Evolutionary conservation across 1,139 yeast species (phyloP).

Genomic region (Ogataea hybrid): DNA sequence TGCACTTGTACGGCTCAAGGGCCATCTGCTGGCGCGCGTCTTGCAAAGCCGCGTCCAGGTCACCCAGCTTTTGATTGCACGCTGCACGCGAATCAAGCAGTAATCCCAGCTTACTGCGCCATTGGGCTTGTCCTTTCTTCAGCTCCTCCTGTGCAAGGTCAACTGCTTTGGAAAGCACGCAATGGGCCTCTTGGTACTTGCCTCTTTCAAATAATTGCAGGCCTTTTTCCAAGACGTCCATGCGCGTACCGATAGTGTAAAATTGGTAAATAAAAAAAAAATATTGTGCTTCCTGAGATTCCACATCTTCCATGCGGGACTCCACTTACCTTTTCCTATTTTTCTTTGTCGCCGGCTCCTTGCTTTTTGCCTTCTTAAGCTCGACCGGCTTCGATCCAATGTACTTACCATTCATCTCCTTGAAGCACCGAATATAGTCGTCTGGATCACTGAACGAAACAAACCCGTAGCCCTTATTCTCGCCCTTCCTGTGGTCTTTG

Average conservation of each 20-base stretch:
- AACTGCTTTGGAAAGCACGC: constrained; percentile 21
- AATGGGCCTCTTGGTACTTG: constrained; percentile 20
- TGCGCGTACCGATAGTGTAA: not conserved
- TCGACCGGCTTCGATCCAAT: constrained; percentile 74
- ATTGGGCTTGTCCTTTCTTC: constrained; percentile 1
- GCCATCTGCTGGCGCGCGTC: constrained; percentile 45
- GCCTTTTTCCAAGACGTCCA: constrained; percentile 16
- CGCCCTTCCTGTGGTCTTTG: constrained; percentile 35
- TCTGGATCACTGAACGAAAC: constrained; percentile 61
- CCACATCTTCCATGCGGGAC: not conserved
- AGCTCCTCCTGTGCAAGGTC: constrained; percentile 10
- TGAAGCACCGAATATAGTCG: constrained; percentile 67
- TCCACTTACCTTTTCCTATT: not conserved
- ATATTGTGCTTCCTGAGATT: no score
- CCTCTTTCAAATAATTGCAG: constrained; percentile 16
- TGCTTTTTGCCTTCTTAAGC: constrained; percentile 58
- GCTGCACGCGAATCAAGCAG: constrained; percentile 52
- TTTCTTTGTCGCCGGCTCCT: constrained; percentile 10
- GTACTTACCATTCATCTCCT: constrained; percentile 73
- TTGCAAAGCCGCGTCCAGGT: constrained; percentile 39
- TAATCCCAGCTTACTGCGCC: constrained; percentile 13
- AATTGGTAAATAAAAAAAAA: not conserved
- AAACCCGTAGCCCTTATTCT: constrained; percentile 68
- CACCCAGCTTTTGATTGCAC: constrained; percentile 49
- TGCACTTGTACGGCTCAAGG: constrained; percentile 55